These are phyloP conservation scores for Lineolata rhizophorae DNA, from an alignment of 495 filamentous ascomycete genomes.

Conservation along the genomic window DNA sequence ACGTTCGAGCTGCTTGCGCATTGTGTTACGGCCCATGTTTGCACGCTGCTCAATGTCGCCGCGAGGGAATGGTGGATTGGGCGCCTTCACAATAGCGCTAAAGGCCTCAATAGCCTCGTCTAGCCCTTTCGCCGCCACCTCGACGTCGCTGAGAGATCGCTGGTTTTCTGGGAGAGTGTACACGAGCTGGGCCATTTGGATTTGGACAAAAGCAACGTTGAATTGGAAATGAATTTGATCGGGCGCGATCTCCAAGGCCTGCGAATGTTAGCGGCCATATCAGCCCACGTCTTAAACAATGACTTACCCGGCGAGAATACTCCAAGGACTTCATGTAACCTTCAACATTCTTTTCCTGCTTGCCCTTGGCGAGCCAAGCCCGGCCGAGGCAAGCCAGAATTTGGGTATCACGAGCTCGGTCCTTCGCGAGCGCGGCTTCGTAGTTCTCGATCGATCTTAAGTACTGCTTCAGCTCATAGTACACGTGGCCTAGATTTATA, in stretches of 20 bases:
- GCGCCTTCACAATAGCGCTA: constrained; percentile 53
- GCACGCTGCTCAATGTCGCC: constrained; percentile 82
- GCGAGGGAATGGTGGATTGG: constrained; percentile 77
- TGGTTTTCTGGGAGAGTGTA: constrained; percentile 51
- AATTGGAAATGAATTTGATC: constrained; percentile 83
- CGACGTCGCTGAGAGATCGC: constrained; percentile 54
- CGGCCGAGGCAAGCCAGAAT: constrained; percentile 82
- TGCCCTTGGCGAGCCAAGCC: constrained; percentile 77
- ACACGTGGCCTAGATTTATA: constrained; percentile 83
- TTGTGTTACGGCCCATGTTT: constrained; percentile 88
- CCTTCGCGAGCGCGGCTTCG: constrained; percentile 69
- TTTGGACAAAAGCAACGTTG: constrained; percentile 94
- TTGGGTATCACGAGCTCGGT: constrained; percentile 52
- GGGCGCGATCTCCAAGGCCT: constrained; percentile 56
- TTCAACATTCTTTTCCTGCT: constrained; percentile 51
- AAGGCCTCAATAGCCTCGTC: constrained; percentile 72
- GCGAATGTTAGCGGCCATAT: constrained; percentile 9
- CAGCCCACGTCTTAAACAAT: not conserved
- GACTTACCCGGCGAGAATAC: constrained; percentile 50
- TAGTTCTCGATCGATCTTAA: constrained; percentile 78
- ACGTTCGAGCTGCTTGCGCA: constrained; percentile 72
- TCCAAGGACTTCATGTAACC: constrained; percentile 77
- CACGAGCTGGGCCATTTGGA: constrained; percentile 70
- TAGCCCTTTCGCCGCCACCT: constrained; percentile 61
- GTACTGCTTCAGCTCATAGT: constrained; percentile 72